A percentile compares a stretch with the other conserved stretches of the same genome.
Evolutionary conservation across 2,329 filamentous ascomycete genomes (phyloP).

Genomic region (Bipolaris zeicola): DNA sequence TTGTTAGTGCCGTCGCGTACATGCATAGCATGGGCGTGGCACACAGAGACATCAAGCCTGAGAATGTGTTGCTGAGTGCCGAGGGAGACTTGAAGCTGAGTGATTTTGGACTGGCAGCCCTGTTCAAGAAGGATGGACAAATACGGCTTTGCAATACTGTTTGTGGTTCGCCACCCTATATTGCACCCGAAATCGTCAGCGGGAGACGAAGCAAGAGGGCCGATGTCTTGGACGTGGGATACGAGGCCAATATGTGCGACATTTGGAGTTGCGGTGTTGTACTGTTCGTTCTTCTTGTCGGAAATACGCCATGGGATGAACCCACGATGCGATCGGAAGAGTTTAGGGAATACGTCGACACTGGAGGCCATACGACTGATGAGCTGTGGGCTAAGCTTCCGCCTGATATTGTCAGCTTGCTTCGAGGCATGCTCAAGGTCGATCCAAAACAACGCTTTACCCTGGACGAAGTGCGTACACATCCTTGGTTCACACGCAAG

Average conservation of each 20-base stretch:
- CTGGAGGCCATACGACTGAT: conserved; percentile 80
- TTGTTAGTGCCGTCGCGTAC: conserved; percentile 87
- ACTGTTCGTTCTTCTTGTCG: conserved; percentile 92
- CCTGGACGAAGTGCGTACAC: conserved; percentile 83
- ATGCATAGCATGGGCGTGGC: conserved; percentile 96
- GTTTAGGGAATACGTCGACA: conserved; percentile 83
- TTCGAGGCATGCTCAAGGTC: conserved; percentile 91
- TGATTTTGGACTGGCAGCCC: conserved; percentile 92
- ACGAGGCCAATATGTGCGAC: conserved; percentile 81
- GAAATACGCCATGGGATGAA: conserved; percentile 97
- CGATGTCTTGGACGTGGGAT: conserved; percentile 61
- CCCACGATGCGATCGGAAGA: conserved; percentile 87
- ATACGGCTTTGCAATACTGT: conserved; percentile 84
- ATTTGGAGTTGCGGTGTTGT: conserved; percentile 98
- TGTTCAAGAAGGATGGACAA: conserved; percentile 88
- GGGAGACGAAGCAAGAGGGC: conserved; percentile 56
- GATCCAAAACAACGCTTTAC: conserved; percentile 76
- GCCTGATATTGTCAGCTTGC: conserved; percentile 73
- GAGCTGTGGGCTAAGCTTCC: conserved; percentile 85
- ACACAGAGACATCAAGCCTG: conserved; percentile 76
- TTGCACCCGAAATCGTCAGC: conserved; percentile 84
- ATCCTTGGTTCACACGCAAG: conserved; percentile 89
- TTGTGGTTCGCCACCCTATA: conserved; percentile 95
- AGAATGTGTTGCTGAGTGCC: conserved; percentile 89
- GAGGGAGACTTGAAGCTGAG: conserved; percentile 90